Evolutionary conservation across 441 rosid genomes (phyloP).

Genomic region (Populus tomentosa): DNA sequence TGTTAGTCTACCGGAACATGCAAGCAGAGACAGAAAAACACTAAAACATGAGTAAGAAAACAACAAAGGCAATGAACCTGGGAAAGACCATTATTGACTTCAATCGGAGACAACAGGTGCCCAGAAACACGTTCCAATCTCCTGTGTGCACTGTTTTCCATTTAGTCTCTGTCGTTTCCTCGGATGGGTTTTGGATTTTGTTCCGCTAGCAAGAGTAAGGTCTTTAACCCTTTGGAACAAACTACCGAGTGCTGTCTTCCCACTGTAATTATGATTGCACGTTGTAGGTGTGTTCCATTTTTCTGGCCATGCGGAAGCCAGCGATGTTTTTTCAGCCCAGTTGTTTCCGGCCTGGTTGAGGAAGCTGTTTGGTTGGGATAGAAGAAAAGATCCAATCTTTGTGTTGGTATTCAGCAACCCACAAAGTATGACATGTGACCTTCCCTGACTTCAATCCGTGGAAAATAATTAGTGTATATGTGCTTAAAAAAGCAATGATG

Average conservation of each 20-base stretch:
- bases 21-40: background rate
- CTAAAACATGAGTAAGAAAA: background rate
- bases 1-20: background rate
- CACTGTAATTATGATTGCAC: background rate
- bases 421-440: background rate
- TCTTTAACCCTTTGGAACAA: background rate
- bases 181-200: background rate
- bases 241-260: background rate
- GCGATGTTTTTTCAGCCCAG: background rate
- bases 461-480: too few relatives aligned
- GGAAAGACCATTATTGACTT: conserved; percentile 9
- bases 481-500: too few relatives aligned
- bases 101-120: conserved; percentile 13
- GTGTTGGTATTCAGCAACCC: background rate
- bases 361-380: background rate
- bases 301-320: background rate
- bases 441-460: too few relatives aligned
- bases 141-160: conserved; percentile 20
- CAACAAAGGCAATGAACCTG: conserved; percentile 1
- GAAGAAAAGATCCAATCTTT: background rate
- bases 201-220: background rate
- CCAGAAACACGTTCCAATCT: conserved; percentile 22
- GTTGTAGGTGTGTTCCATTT: background rate
- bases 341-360: background rate
- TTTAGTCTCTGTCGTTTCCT: background rate